Conservation (phyloP, 2,329 filamentous ascomycete species). For the Cryphonectria japonica region DNA sequence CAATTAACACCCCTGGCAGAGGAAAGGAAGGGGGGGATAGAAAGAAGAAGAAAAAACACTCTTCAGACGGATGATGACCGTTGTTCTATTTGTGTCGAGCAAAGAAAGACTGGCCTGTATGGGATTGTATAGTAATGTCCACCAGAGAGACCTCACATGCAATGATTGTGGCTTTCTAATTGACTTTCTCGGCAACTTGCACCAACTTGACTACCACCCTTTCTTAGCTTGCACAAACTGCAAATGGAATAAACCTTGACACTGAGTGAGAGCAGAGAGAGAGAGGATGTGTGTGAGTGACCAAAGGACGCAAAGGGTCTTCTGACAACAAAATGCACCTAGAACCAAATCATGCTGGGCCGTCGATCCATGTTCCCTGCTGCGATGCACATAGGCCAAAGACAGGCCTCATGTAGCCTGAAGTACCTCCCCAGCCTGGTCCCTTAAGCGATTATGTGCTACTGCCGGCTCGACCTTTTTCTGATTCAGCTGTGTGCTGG, state of each 20-base stretch:
- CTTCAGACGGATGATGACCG: background rate
- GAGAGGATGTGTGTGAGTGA: background rate
- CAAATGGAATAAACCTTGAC: background rate
- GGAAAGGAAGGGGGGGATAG: background rate
- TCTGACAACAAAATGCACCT: constrained; percentile 18
- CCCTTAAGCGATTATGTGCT: background rate
- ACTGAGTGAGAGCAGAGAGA: background rate
- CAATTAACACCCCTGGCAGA: background rate
- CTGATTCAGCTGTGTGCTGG: constrained; percentile 11
- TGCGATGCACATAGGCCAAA: background rate
- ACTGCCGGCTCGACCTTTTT: background rate
- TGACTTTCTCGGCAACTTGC: background rate
- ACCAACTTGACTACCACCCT: background rate
- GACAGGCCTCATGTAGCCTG: constrained; percentile 13
- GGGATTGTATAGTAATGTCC: constrained; percentile 1
- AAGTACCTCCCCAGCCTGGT: constrained; percentile 11
- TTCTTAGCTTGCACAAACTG: background rate
- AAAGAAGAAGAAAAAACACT: background rate
- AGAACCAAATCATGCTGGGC: constrained; percentile 23
- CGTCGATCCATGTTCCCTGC: constrained; percentile 24
- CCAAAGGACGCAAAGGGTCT: constrained; percentile 19
- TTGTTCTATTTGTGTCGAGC: background rate
- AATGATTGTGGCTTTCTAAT: background rate
- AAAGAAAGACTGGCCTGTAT: background rate
- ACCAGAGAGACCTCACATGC: background rate